Base-by-base conservation (phyloP, 1,284 basidiomycete genomes). In the Trichosporon sp. region DNA sequence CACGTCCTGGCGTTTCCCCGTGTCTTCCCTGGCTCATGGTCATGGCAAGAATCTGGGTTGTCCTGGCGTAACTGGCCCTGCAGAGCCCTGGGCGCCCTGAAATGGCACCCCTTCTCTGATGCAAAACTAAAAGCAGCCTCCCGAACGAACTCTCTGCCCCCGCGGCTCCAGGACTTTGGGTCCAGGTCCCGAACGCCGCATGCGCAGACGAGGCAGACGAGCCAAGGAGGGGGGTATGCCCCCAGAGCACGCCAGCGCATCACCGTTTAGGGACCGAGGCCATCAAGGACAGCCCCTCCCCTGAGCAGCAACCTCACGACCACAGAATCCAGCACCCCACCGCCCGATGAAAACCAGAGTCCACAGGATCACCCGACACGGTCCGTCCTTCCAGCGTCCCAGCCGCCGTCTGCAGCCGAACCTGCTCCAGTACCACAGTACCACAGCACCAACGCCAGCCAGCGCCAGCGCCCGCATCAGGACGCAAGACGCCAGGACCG, bases 131-230 rank as follows among this genome's bases (percentile, higher is more conserved):
- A 54, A 54, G 49, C 49, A 54, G 49, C 25, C 25, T 54, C 49
- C 49, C 49, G 49, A 54, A 13, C 49, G 25, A 54, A 54, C 49
- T 54, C 49, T 54, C 49, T 29, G 49, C 25, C 49, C 49, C 49
- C 49, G 49, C 49, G 49, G 49, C 49, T 54, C 49, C 49, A 54
- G 49, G 49, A 54, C 25, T 54, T 54, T 54, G 49, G 49, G 49
- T 54, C 49, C 49, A 54, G 49, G 49, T 54, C 49, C 46, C 49
- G 49, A 54, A 54, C 27, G 29, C 49, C 7, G 25, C 16, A 16
- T 9, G 49, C 25, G 21, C 16, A 4, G 8, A 27, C 14, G n/a
- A n/a, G n/a, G n/a, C n/a, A n/a, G n/a, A n/a, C n/a, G n/a, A n/a
- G n/a, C n/a, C n/a, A n/a, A n/a, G n/a, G n/a, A n/a, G n/a, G n/a